Base-by-base conservation (phyloP, 176 grass and related monocot genomes). In the Ensete ventricosum region DNA sequence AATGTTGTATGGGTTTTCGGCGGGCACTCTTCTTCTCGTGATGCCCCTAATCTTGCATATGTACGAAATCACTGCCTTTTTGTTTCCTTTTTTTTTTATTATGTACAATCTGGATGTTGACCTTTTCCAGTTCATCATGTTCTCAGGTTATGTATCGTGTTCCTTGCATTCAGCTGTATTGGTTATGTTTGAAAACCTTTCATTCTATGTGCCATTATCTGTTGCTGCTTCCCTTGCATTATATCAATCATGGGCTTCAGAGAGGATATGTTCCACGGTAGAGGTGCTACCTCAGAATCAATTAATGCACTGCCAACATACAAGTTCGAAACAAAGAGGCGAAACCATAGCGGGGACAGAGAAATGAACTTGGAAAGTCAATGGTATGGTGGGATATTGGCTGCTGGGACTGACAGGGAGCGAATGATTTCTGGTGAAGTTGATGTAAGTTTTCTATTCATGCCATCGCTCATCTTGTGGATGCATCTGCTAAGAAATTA, bases 1-100 rank as follows among this genome's bases (percentile, higher is more conserved):
- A 99, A 94, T 84, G 86, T 99, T n/a, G n/a, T n/a, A 34, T 99
- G 95, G 95, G 85, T 89, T 57, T 88, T 99, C 73, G 95, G 95
- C 14, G 85, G 84, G 26, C 90, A 64, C 55, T 87, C 90, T 23
- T 87, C 82, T 60, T 82, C 83, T 69, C 83, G 85, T 27, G 88
- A 91, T 11, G 86, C 90, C 68, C 95, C 91, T 67, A 89, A 94
- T n/a, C 79, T 81, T 99, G 34, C 89, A 99, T 74, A 94, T 82
- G 95, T 94, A 58, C 64, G 58, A 24, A 55, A 55, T 76, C 51
- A 12, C 43, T 75, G 70, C 14, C 71, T 26, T 2, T 34, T 57
- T 57, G 34, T 76, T 78, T 74, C 10, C 53, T 59, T 2, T 23
- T 20, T 82, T 0, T 55, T 67, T n/a, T n/a, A n/a, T n/a, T n/a